Percentiles rank a stretch among this genome's conserved stretches.
Conservation (phyloP, 441 rosid species). For the Gossypium aridum region DNA sequence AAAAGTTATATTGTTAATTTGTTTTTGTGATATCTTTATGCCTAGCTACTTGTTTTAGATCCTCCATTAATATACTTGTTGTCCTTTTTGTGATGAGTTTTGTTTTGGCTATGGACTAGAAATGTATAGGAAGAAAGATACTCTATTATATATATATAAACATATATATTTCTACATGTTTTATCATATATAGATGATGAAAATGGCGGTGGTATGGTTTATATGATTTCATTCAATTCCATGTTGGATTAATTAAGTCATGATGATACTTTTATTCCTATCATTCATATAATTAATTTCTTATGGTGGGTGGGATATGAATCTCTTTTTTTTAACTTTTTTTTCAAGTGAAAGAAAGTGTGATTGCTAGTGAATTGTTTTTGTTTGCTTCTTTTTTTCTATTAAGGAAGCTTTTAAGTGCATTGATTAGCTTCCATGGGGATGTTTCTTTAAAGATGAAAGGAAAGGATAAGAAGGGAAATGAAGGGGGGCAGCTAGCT, state of each 20-base stretch:
- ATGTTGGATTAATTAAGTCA: not conserved
- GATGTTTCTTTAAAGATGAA: not conserved
- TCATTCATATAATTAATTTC: not conserved
- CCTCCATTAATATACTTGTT: constrained; percentile 28
- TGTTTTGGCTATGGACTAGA: constrained; percentile 23
- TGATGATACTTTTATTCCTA: not conserved
- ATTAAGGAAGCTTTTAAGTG: too few relatives aligned
- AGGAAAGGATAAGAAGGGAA: not conserved
- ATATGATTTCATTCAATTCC: not conserved
- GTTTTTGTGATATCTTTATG: constrained; percentile 24
- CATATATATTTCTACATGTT: constrained; percentile 22
- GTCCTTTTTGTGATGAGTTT: constrained; percentile 32
- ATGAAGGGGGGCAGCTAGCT: not conserved
- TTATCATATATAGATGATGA: constrained; percentile 18
- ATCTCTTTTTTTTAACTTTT: not conserved
- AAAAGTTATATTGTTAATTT: constrained; percentile 10
- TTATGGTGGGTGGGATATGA: not conserved
- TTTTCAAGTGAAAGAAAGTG: not conserved
- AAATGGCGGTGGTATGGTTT: constrained; percentile 17
- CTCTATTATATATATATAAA: constrained; percentile 5
- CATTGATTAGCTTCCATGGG: not conserved
- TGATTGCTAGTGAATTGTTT: too few relatives aligned
- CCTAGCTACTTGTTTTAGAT: constrained; percentile 7
- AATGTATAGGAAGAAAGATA: constrained; percentile 46
- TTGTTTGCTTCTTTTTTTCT: too few relatives aligned